Percentiles rank a stretch among this genome's conserved stretches.
Evolutionary conservation across 306 rosid genomes (phyloP).

Genomic region (Crataegus laevigata): DNA sequence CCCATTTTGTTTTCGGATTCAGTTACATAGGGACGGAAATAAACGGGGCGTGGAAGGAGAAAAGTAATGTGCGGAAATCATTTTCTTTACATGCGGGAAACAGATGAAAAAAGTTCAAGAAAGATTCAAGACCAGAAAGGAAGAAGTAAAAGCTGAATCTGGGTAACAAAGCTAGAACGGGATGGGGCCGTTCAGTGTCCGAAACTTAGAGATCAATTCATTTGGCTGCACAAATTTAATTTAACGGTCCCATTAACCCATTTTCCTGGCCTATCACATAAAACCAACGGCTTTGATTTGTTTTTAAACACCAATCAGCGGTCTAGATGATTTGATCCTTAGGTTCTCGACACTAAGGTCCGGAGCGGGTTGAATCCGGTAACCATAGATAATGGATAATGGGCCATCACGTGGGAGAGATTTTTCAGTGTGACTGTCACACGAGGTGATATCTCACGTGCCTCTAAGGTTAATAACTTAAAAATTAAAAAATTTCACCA

Average conservation of each 20-base stretch:
- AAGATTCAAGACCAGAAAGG: background rate
- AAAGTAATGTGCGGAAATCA: background rate
- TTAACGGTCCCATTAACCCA: too few relatives aligned
- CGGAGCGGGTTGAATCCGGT: background rate
- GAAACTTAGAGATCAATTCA: too few relatives aligned
- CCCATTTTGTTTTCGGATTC: background rate
- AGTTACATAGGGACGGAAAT: background rate
- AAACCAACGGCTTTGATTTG: too few relatives aligned
- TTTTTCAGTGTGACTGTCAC: too few relatives aligned
- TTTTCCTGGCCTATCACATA: accelerated
- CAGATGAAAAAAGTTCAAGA: too few relatives aligned
- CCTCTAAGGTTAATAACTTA: too few relatives aligned
- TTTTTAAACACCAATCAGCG: too few relatives aligned
- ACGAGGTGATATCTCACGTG: too few relatives aligned
- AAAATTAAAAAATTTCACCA: too few relatives aligned
- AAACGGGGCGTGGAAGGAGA: background rate
- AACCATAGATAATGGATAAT: background rate
- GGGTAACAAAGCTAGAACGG: background rate
- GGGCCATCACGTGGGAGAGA: background rate
- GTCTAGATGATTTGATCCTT: too few relatives aligned
- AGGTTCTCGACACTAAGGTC: accelerated
- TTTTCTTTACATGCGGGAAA: too few relatives aligned
- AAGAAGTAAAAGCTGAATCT: background rate
- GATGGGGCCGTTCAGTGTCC: background rate
- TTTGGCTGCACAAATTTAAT: accelerated